A percentile compares a stretch with the other conserved stretches of the same genome.
phyloP scores from a whole-genome alignment of 1,139 yeast species.

The Fermentozyma sake region DNA sequence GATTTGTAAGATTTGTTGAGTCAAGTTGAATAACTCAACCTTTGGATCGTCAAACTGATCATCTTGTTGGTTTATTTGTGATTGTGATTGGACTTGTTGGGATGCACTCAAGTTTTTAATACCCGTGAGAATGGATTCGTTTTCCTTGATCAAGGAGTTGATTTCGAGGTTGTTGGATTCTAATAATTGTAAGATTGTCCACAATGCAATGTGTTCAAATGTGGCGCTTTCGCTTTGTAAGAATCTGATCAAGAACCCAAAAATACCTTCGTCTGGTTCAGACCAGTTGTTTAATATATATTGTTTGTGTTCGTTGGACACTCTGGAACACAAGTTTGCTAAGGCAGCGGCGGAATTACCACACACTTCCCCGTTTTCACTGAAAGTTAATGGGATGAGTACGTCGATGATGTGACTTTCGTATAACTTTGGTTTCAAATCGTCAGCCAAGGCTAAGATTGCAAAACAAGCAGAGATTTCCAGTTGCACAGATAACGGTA shows the following conservation, averaged over 20 bases:
- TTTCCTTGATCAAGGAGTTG: conserved; percentile 56
- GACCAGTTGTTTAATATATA: conserved; percentile 79
- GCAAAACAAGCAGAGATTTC: conserved; percentile 98
- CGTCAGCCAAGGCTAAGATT: conserved; percentile 93
- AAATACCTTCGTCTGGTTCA: conserved; percentile 78
- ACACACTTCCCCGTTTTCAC: conserved; percentile 89
- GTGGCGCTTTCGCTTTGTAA: conserved; percentile 87
- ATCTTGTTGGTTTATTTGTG: conserved; percentile 18
- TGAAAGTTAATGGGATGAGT: conserved; percentile 83
- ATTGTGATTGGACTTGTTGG: conserved; percentile 33
- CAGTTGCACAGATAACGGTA: conserved; percentile 86
- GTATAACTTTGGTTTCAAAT: conserved; percentile 78
- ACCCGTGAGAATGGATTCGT: conserved; percentile 52
- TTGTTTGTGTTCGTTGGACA: conserved; percentile 64
- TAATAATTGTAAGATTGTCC: conserved; percentile 91
- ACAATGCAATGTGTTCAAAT: conserved; percentile 94
- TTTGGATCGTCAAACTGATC: conserved; percentile 58
- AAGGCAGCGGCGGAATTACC: conserved; percentile 98
- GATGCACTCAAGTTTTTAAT: conserved; percentile 47
- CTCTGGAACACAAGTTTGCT: conserved; percentile 91
- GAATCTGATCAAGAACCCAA: conserved; percentile 77
- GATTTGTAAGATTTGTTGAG: conserved; percentile 70
- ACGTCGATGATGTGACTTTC: conserved; percentile 85
- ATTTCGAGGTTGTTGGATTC: conserved; percentile 81
- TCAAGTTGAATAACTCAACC: conserved; percentile 67